Conservation (phyloP, 2,329 filamentous ascomycete genomes). For the Colletotrichum orchidophilum region DNA sequence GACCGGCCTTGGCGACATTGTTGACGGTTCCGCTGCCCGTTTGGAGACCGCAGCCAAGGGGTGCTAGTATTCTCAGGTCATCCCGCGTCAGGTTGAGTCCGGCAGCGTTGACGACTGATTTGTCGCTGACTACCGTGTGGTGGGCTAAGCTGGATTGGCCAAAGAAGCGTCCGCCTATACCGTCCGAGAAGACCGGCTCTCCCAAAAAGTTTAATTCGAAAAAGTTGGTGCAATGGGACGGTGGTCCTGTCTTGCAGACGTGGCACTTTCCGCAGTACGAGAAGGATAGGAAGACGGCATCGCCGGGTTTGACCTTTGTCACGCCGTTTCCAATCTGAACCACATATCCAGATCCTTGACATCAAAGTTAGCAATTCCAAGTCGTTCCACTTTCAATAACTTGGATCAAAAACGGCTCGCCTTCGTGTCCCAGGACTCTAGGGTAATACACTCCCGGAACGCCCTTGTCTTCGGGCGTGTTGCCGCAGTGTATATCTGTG, state of each 20-base stretch:
- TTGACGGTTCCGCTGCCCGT: constrained; percentile 48
- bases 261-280: constrained; percentile 51
- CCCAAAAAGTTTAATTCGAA: constrained; percentile 56
- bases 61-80: constrained; percentile 42
- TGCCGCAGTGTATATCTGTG: constrained; percentile 59
- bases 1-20: constrained; percentile 42
- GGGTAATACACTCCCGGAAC: constrained; percentile 35
- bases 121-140: constrained; percentile 41
- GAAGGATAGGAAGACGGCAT: constrained; percentile 61
- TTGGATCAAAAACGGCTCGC: constrained; percentile 36
- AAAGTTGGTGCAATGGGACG: constrained; percentile 59
- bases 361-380: neutral
- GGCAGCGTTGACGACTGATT: constrained; percentile 40
- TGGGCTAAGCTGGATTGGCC: constrained; percentile 46
- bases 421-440: constrained; percentile 62
- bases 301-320: constrained; percentile 58
- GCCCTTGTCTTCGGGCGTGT: constrained; percentile 35
- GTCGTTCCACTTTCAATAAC: too few relatives aligned
- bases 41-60: constrained; percentile 48
- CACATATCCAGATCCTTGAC: constrained; percentile 55
- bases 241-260: constrained; percentile 55
- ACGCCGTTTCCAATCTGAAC: constrained; percentile 51
- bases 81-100: constrained; percentile 13
- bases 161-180: constrained; percentile 42
- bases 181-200: constrained; percentile 16